Percentiles rank a stretch among this genome's conserved stretches.
phyloP scores from a whole-genome alignment of 495 filamentous ascomycete species.

The Neurospora terricola region DNA sequence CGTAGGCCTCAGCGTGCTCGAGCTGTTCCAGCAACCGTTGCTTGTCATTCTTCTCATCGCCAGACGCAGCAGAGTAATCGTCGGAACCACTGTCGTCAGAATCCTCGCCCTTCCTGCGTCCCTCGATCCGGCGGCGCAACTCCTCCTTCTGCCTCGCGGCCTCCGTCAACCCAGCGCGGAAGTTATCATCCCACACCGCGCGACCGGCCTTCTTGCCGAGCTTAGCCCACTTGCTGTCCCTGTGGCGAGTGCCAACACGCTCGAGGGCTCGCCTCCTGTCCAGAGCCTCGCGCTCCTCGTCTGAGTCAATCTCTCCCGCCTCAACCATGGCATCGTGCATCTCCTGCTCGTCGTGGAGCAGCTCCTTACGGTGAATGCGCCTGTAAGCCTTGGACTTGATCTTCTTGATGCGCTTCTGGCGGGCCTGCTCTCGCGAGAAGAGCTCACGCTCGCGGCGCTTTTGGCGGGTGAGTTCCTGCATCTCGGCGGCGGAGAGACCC shows the following conservation, averaged over 20 bases:
- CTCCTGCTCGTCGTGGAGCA: constrained; percentile 59
- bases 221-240: constrained; percentile 94
- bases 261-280: constrained; percentile 77
- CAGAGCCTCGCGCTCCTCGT: constrained; percentile 68
- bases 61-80: constrained; percentile 38
- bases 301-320: constrained; percentile 55
- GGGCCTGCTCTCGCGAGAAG: constrained; percentile 80
- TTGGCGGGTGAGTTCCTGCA: constrained; percentile 61
- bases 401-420: constrained; percentile 89
- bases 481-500: constrained; percentile 54
- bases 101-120: constrained; percentile 51
- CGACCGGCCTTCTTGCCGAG: constrained; percentile 68
- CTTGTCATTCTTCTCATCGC: constrained; percentile 39
- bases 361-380: constrained; percentile 81
- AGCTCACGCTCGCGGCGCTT: constrained; percentile 73
- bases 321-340: constrained; percentile 56
- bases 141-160: constrained; percentile 82
- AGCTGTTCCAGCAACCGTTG: constrained; percentile 51
- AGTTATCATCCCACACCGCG: constrained; percentile 76
- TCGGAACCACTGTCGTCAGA: constrained; percentile 43
- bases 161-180: constrained; percentile 63
- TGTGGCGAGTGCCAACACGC: constrained; percentile 79
- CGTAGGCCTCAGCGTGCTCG: constrained; percentile 33
- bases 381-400: constrained; percentile 95
- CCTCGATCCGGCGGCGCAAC: constrained; percentile 70